Conservation (phyloP, 495 filamentous ascomycete genomes). For the Penicillium crystallinum region DNA sequence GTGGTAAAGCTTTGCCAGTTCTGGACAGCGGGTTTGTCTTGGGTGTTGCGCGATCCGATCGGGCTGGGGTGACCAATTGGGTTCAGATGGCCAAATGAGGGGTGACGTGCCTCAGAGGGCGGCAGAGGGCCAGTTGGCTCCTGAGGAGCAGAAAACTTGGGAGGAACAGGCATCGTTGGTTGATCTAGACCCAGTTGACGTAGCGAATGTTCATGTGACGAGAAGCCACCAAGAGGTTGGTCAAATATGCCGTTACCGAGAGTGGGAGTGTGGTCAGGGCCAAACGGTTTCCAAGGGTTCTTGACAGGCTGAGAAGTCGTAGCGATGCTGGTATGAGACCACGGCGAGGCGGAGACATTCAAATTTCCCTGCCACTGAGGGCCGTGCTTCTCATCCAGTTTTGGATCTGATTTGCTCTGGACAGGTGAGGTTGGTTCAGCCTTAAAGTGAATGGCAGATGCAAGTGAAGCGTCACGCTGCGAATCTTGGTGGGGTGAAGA, state of each 20-base stretch:
- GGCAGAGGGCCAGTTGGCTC: conserved; percentile 33
- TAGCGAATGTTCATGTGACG: conserved; percentile 34
- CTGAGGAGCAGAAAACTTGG: conserved; percentile 30
- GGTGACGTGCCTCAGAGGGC: conserved; percentile 33
- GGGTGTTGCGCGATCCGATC: conserved; percentile 48
- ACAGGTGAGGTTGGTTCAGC: conserved; percentile 15
- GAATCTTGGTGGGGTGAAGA: conserved; percentile 33
- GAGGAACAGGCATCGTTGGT: conserved; percentile 29
- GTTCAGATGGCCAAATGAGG: conserved; percentile 34
- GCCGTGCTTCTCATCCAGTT: conserved; percentile 29
- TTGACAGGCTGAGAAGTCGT: conserved; percentile 39
- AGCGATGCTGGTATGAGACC: conserved; percentile 35
- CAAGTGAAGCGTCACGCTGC: conserved; percentile 23
- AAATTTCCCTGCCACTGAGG: conserved; percentile 36
- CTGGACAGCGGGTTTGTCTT: conserved; percentile 26
- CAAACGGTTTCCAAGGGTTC: conserved; percentile 73
- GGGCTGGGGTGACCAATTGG: conserved; percentile 43
- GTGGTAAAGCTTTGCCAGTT: conserved; percentile 50
- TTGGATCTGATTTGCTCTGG: conserved; percentile 20
- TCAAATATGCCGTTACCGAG: conserved; percentile 79
- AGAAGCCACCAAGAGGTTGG: conserved; percentile 50
- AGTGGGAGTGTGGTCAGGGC: conserved; percentile 60
- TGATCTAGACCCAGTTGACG: conserved; percentile 39
- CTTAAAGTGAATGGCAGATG: conserved; percentile 25
- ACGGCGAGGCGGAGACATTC: conserved; percentile 32